Conservation (phyloP, 495 filamentous ascomycete genomes). For the Xanthoparmelia taractica region DNA sequence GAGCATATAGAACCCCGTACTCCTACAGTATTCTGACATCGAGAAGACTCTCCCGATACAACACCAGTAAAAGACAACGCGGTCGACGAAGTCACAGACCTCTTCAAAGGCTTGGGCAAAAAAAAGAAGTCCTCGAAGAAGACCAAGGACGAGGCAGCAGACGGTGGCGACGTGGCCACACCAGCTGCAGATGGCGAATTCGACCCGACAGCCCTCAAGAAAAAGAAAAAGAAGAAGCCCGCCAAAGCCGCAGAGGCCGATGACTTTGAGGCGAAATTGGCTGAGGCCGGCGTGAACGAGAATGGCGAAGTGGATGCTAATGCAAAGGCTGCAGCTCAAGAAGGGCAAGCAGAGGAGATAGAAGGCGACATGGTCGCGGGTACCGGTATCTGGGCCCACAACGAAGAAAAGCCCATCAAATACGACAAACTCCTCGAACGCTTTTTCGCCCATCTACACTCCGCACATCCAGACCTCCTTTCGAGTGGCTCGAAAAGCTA, state of each 20-base stretch:
- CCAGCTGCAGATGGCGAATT: slow-evolving; percentile 59
- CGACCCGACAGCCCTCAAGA: slow-evolving; percentile 74
- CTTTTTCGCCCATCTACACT: slow-evolving; percentile 87
- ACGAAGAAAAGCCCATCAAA: slow-evolving; percentile 63
- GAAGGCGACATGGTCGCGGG: slow-evolving; percentile 80
- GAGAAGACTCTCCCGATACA: slow-evolving; percentile 24
- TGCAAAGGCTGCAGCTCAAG: slow-evolving; percentile 42
- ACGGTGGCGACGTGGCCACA: slow-evolving; percentile 45
- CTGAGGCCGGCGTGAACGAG: slow-evolving; percentile 59
- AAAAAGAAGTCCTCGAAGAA: slow-evolving; percentile 63
- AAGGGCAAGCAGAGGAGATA: slow-evolving; percentile 42
- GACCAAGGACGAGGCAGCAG: slow-evolving; percentile 51
- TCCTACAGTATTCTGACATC: slow-evolving; percentile 24
- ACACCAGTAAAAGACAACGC: slow-evolving; percentile 45
- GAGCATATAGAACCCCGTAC: slow-evolving; percentile 20
- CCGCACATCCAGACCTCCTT: slow-evolving; percentile 89
- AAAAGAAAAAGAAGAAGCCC: slow-evolving; percentile 92
- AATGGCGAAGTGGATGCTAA: slow-evolving; percentile 36
- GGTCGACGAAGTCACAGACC: slow-evolving; percentile 62
- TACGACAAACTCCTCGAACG: slow-evolving; percentile 78
- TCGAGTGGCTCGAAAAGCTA: slow-evolving; percentile 84
- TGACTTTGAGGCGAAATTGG: slow-evolving; percentile 76
- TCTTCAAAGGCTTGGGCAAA: slow-evolving; percentile 82
- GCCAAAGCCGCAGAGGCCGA: slow-evolving; percentile 58
- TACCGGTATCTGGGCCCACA: slow-evolving; percentile 89